These are phyloP conservation scores for Hypoxylon sp. DNA, from an alignment of 2,329 filamentous ascomycete species.

Conservation along the genomic window DNA sequence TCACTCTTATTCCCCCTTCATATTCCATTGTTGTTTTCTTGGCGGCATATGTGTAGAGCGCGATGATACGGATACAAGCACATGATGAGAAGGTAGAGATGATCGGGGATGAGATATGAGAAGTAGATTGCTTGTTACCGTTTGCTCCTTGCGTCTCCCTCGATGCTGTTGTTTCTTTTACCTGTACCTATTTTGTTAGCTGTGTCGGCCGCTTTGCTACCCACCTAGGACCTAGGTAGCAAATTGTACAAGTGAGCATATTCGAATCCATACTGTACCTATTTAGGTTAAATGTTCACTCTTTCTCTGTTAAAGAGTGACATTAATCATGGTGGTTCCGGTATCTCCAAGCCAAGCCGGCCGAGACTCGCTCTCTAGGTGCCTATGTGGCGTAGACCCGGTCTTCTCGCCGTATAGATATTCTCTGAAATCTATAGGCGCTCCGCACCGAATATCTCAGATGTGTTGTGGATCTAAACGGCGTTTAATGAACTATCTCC, in stretches of 20 bases:
- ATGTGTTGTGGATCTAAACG: not conserved
- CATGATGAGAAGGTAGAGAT: not conserved
- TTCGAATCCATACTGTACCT: not conserved
- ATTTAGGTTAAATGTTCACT: too few relatives aligned
- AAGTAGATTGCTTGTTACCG: conserved; percentile 2
- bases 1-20: conserved; percentile 2
- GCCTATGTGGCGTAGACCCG: not conserved
- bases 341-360: too few relatives aligned
- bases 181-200: conserved; percentile 20
- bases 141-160: not conserved
- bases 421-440: too few relatives aligned
- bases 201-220: conserved; percentile 9
- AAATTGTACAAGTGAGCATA: conserved; percentile 23
- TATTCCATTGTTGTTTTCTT: not conserved
- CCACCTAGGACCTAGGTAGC: not conserved
- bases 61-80: not conserved
- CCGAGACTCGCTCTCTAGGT: too few relatives aligned
- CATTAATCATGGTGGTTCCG: too few relatives aligned
- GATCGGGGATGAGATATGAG: not conserved
- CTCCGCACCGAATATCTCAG: not conserved
- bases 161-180: not conserved
- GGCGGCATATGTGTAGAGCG: not conserved
- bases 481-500: conserved; percentile 8
- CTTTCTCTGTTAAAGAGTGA: too few relatives aligned
- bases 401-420: not conserved